These are phyloP conservation scores for Candida labiduridarum DNA, from an alignment of 1,139 yeast genomes.

Conservation along the genomic window DNA sequence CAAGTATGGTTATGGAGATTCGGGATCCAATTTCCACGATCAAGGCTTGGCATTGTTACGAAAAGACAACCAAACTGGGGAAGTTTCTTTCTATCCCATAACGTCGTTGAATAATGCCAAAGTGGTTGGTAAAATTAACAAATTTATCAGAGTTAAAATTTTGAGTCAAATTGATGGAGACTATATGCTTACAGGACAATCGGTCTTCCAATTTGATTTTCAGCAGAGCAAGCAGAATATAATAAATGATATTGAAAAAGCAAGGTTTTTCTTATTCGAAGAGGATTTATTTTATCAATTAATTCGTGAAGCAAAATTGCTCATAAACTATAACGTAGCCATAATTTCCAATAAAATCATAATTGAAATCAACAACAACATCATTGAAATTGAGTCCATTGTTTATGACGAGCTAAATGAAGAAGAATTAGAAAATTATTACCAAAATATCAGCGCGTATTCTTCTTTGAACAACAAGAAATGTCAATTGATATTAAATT, in stretches of 20 bases:
- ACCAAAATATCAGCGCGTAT: conserved; percentile 32
- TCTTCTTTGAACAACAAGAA: conserved; percentile 38
- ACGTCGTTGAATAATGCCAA: conserved; percentile 20
- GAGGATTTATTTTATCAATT: conserved; percentile 78
- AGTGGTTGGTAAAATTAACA: conserved; percentile 32
- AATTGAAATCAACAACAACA: conserved; percentile 66
- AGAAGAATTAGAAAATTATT: conserved; percentile 37
- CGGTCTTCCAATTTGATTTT: conserved; percentile 30
- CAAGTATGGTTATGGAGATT: conserved; percentile 88
- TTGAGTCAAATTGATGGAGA: conserved; percentile 57
- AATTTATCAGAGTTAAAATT: conserved; percentile 55
- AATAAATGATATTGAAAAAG: conserved; percentile 56
- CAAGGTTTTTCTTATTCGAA: conserved; percentile 78
- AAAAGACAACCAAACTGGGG: conserved; percentile 37
- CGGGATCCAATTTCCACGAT: conserved; percentile 78
- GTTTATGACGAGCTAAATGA: conserved; percentile 49
- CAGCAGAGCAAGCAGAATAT: conserved; percentile 32
- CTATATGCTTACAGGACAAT: conserved; percentile 51
- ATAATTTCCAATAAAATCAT: conserved; percentile 68
- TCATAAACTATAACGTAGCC: conserved; percentile 73
- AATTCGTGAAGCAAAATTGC: conserved; percentile 70
- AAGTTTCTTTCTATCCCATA: conserved; percentile 36
- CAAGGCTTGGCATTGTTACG: conserved; percentile 73
- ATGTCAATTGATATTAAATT: conserved; percentile 56
- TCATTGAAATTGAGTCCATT: conserved; percentile 69